These are phyloP conservation scores for Draba incana DNA, from an alignment of 345 rosid genomes.

Conservation along the genomic window DNA sequence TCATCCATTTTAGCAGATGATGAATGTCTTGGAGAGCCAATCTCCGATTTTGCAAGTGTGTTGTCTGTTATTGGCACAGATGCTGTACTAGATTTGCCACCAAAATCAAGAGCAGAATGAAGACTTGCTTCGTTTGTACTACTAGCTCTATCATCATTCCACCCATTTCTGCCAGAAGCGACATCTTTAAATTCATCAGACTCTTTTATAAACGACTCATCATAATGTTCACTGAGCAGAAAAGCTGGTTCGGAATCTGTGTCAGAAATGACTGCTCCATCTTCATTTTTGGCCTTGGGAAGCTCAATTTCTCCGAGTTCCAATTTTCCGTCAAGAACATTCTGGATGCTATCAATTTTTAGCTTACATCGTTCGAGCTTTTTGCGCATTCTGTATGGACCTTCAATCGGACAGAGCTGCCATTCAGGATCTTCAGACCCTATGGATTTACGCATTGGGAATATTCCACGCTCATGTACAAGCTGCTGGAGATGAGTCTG, in stretches of 20 bases:
- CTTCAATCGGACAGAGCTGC: conserved; percentile 99
- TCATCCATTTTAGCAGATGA: conserved; percentile 71
- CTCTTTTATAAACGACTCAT: conserved; percentile 58
- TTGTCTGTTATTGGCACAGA: conserved; percentile 82
- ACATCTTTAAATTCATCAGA: conserved; percentile 55
- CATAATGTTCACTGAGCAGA: conserved; percentile 66
- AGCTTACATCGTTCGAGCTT: conserved; percentile 91
- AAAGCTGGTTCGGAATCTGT: conserved; percentile 71
- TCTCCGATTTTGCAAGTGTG: conserved; percentile 67
- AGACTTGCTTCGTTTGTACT: conserved; percentile 94
- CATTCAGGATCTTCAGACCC: conserved; percentile 75
- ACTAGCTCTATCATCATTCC: conserved; percentile 88
- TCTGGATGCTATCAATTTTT: conserved; percentile 77
- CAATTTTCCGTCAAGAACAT: conserved; percentile 75
- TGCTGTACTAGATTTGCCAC: conserved; percentile 73
- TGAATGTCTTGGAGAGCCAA: conserved; percentile 79
- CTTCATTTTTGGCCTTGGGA: conserved; percentile 58
- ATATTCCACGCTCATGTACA: conserved; percentile 95
- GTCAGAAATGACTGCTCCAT: conserved; percentile 64
- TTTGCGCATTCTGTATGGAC: conserved; percentile 99
- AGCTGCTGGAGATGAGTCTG: conserved; percentile 95
- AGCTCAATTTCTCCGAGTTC: conserved; percentile 72
- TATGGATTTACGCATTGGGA: conserved; percentile 73
- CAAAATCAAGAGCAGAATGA: conserved; percentile 94
- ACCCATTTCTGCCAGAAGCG: conserved; percentile 67